These are phyloP conservation scores for Cladosporium sp. DNA, from an alignment of 2,329 filamentous ascomycete genomes.

Conservation along the genomic window DNA sequence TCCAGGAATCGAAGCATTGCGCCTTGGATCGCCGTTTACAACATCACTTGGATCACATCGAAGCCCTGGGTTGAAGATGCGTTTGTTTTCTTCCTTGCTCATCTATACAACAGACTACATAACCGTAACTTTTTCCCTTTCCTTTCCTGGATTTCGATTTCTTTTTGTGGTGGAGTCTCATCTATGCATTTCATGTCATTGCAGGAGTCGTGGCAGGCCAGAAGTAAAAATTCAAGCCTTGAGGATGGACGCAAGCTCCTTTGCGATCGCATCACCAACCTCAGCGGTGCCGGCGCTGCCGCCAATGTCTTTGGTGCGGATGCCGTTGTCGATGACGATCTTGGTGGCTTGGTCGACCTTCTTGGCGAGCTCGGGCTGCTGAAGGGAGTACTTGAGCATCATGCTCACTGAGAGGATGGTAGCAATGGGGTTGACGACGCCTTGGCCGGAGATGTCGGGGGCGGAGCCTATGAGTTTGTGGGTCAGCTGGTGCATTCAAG, in stretches of 20 bases:
- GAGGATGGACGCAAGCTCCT: constrained; percentile 53
- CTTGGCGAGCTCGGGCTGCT: constrained; percentile 69
- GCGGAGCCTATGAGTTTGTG: constrained; percentile 61
- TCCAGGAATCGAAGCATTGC: too few species aligned
- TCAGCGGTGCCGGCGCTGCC: constrained; percentile 69
- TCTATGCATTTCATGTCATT: not conserved
- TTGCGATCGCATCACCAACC: constrained; percentile 77
- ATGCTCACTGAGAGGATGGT: constrained; percentile 90
- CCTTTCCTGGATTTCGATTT: too few species aligned
- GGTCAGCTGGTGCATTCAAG: not conserved
- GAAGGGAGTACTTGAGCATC: constrained; percentile 92
- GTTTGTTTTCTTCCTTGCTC: not conserved
- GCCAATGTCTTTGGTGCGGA: constrained; percentile 80
- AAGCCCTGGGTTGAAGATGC: too few species aligned
- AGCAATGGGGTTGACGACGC: constrained; percentile 79
- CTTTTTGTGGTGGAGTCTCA: not conserved
- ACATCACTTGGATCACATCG: too few species aligned
- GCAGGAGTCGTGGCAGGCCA: not conserved
- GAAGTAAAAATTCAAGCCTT: not conserved
- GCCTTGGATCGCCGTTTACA: too few species aligned
- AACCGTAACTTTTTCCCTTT: not conserved
- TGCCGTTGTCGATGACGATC: constrained; percentile 71
- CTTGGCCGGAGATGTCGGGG: constrained; percentile 87
- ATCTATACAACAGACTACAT: constrained; percentile 2
- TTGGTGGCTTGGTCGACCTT: constrained; percentile 78